A percentile compares a stretch with the other conserved stretches of the same genome.
phyloP scores from a whole-genome alignment of 202 grass and related monocot genomes.

The Panicum hallii region DNA sequence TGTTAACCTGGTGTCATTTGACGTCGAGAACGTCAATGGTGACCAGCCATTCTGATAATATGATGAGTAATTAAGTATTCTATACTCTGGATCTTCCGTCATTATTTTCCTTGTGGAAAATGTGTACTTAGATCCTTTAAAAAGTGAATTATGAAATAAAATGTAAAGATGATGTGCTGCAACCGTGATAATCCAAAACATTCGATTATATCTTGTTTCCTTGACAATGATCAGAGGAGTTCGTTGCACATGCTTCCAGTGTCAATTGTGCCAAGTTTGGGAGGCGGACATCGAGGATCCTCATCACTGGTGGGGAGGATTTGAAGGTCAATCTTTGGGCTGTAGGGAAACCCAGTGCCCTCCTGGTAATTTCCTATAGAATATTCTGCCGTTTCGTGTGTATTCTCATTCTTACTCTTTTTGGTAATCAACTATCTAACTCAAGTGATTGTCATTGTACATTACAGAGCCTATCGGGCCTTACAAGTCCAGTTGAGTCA shows the following conservation, averaged over 20 bases:
- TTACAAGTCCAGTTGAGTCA: constrained; percentile 87
- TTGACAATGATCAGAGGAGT: constrained; percentile 84
- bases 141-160: constrained; percentile 10
- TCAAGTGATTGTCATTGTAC: constrained; percentile 32
- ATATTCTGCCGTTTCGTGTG: neutral
- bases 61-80: neutral
- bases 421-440: constrained; percentile 11
- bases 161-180: neutral
- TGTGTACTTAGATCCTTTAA: constrained; percentile 10
- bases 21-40: neutral
- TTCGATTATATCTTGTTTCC: constrained; percentile 42
- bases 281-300: constrained; percentile 70
- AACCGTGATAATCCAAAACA: constrained; percentile 7
- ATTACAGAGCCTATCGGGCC: constrained; percentile 80
- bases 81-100: neutral
- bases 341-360: constrained; percentile 78
- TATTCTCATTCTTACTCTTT: constrained; percentile 17
- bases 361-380: constrained; percentile 64
- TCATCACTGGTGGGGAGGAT: constrained; percentile 92
- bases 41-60: neutral
- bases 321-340: constrained; percentile 91
- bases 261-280: constrained; percentile 94
- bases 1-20: neutral
- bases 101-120: neutral
- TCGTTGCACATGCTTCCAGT: constrained; percentile 75